Conservation (phyloP, 2,329 filamentous ascomycete genomes). For the Pseudogymnoascus sp. region DNA sequence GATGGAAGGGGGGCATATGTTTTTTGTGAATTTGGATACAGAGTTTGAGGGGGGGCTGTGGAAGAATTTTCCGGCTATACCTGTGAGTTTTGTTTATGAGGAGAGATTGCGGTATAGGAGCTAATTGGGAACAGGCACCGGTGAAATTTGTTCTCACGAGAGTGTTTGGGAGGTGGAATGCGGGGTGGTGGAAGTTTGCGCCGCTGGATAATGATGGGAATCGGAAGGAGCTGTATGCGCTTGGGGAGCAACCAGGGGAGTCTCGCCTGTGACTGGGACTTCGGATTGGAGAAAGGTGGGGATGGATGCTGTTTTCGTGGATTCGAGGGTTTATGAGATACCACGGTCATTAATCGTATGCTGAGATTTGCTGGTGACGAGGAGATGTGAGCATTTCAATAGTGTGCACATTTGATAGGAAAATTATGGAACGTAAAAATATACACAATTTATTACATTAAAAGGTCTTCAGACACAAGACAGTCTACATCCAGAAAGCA, state of each 20-base stretch:
- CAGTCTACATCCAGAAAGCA: background rate
- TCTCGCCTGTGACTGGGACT: background rate
- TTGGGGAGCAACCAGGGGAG: background rate
- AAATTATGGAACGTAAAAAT: background rate
- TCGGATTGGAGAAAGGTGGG: no score
- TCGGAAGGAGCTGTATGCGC: constrained; percentile 10
- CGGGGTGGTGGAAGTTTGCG: constrained; percentile 15
- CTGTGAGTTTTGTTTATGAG: background rate
- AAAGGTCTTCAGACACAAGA: background rate
- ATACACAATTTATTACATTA: background rate
- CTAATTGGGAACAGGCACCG: background rate
- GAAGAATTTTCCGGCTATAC: constrained; percentile 13
- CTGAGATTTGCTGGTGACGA: background rate
- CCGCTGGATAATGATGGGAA: constrained; percentile 14
- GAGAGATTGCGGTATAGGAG: no score
- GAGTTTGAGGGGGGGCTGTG: constrained; percentile 16
- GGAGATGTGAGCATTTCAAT: background rate
- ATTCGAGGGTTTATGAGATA: background rate
- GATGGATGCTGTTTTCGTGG: background rate
- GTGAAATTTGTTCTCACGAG: constrained; percentile 14
- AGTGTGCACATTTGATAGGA: background rate
- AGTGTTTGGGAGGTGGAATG: constrained; percentile 12
- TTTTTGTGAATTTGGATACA: constrained; percentile 16
- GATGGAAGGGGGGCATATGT: constrained; percentile 15
- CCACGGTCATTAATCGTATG: background rate